Evolutionary conservation across 306 rosid genomes (phyloP).

Genomic region (Malus fusca): DNA sequence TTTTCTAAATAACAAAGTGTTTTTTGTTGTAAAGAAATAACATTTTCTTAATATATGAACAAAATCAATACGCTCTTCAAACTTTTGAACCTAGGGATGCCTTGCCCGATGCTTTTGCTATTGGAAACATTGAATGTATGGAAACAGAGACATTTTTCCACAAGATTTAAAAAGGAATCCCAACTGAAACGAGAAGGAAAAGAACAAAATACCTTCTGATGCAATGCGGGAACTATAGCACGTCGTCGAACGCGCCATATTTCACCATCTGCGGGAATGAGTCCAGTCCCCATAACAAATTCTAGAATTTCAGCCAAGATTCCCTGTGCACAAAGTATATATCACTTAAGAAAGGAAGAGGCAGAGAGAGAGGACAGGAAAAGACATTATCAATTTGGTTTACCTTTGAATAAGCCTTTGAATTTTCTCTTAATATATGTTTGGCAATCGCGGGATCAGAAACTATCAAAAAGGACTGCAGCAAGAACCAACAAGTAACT

Average conservation of each 20-base stretch:
- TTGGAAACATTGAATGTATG: background rate
- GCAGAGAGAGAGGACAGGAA: background rate
- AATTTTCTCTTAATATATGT: constrained; percentile 74
- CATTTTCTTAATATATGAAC: background rate
- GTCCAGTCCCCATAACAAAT: constrained; percentile 97
- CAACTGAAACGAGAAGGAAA: background rate
- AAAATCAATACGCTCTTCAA: background rate
- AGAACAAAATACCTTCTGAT: constrained; percentile 48
- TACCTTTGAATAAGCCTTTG: constrained; percentile 97
- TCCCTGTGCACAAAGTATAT: constrained; percentile 53
- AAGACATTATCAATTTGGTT: constrained; percentile 7
- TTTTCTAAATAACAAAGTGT: background rate
- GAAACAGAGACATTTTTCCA: background rate
- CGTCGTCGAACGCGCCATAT: constrained; percentile 88
- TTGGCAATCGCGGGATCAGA: constrained; percentile 93
- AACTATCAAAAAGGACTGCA: constrained; percentile 90
- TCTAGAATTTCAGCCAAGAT: constrained; percentile 95
- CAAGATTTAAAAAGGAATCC: background rate
- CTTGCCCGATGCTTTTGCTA: background rate
- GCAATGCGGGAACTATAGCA: constrained; percentile 90
- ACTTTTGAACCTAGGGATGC: background rate
- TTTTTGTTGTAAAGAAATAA: background rate
- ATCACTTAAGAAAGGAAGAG: background rate
- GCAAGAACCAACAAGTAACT: background rate
- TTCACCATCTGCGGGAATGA: constrained; percentile 98